A percentile compares a stretch with the other conserved stretches of the same genome.
phyloP scores from a whole-genome alignment of 495 filamentous ascomycete genomes.

The Penicillium argentinense region DNA sequence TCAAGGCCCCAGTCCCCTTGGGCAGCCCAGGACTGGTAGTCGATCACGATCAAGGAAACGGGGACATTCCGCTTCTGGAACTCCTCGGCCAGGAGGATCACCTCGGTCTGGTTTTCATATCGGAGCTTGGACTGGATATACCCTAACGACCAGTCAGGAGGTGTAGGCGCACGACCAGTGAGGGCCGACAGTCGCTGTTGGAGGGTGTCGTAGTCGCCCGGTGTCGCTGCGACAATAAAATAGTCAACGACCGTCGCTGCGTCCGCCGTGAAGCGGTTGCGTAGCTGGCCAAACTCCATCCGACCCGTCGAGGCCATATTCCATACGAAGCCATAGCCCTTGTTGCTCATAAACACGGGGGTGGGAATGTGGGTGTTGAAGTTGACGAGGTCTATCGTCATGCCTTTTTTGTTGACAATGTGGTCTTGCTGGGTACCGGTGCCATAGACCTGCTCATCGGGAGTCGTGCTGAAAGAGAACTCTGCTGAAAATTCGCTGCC shows the following conservation, averaged over 20 bases:
- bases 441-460: slow-evolving; percentile 31
- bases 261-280: slow-evolving; percentile 23
- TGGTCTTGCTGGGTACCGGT: slow-evolving; percentile 33
- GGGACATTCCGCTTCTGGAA: slow-evolving; percentile 24
- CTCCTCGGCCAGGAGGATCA: slow-evolving; percentile 21
- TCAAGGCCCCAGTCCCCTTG: slow-evolving; percentile 37
- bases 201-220: slow-evolving; percentile 27
- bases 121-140: slow-evolving; percentile 37
- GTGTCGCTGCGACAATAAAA: slow-evolving; percentile 19
- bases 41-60: slow-evolving; percentile 32
- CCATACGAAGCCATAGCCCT: slow-evolving; percentile 30
- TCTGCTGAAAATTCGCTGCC: slow-evolving; percentile 27
- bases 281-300: slow-evolving; percentile 28
- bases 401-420: slow-evolving; percentile 28
- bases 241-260: slow-evolving; percentile 29
- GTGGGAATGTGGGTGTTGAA: slow-evolving; percentile 31
- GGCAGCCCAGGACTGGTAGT: slow-evolving; percentile 34
- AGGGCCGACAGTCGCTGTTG: slow-evolving; percentile 28
- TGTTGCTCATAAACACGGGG: slow-evolving; percentile 29
- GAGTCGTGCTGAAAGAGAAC: slow-evolving; percentile 30
- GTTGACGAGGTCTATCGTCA: slow-evolving; percentile 27
- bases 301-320: slow-evolving; percentile 30
- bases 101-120: slow-evolving; percentile 32
- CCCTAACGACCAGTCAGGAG: slow-evolving; percentile 30
- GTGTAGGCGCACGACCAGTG: slow-evolving; percentile 25